These are phyloP conservation scores for Cladosporium sp. DNA, from an alignment of 2,329 filamentous ascomycete species.

Conservation along the genomic window DNA sequence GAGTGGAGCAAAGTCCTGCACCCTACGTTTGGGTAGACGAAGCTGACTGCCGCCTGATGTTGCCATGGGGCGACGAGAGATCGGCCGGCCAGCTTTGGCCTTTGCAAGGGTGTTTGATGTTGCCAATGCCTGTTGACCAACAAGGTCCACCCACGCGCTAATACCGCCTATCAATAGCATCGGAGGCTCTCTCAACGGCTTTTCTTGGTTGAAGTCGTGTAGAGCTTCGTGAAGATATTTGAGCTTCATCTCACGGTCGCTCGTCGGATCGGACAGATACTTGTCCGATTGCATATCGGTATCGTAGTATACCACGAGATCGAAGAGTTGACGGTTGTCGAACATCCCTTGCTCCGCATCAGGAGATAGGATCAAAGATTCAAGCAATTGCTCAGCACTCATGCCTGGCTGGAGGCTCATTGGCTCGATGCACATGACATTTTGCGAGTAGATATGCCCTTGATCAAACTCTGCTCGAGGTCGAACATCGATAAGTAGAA, in stretches of 20 bases:
- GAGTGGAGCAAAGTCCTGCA: conserved; percentile 67
- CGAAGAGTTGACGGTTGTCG: conserved; percentile 70
- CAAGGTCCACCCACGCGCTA: conserved; percentile 80
- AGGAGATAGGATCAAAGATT: conserved; percentile 70
- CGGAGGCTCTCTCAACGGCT: conserved; percentile 69
- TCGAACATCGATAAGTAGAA: conserved; percentile 85
- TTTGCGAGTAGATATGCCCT: conserved; percentile 82
- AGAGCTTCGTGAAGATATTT: conserved; percentile 76
- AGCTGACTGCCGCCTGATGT: conserved; percentile 50
- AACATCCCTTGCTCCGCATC: conserved; percentile 75
- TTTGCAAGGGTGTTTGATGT: conserved; percentile 57
- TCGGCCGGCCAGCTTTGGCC: conserved; percentile 49
- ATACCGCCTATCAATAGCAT: conserved; percentile 80
- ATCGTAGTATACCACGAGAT: conserved; percentile 90
- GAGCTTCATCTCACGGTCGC: conserved; percentile 53
- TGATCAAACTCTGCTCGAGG: conserved; percentile 77
- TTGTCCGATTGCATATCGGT: conserved; percentile 60
- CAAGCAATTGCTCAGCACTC: conserved; percentile 64
- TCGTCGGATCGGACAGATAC: conserved; percentile 54
- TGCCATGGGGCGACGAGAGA: conserved; percentile 54
- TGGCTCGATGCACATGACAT: conserved; percentile 88
- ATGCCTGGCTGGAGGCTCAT: conserved; percentile 68
- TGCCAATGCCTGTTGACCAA: conserved; percentile 67
- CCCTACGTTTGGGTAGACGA: conserved; percentile 56
- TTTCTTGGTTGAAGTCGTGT: conserved; percentile 78